phyloP scores from a whole-genome alignment of 805 yeast genomes.

The Wickerhamiella brachini region DNA sequence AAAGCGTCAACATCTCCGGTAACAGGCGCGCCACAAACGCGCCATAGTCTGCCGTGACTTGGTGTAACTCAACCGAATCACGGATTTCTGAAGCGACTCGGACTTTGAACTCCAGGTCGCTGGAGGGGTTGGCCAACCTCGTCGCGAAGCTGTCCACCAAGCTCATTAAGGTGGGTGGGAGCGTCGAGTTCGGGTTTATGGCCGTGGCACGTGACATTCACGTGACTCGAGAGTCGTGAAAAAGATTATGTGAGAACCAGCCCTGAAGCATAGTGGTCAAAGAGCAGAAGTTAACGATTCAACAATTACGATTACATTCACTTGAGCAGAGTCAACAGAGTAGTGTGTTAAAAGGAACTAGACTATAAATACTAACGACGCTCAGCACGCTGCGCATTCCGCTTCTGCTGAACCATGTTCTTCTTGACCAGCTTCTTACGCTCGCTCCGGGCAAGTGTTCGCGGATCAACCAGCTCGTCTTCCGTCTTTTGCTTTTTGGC shows the following conservation, averaged over 20 bases:
- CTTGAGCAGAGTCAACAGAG: too few relatives aligned
- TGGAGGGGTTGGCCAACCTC: constrained; percentile 15
- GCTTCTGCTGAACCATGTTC: constrained; percentile 73
- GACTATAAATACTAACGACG: neutral
- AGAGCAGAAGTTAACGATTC: too few relatives aligned
- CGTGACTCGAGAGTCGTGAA: too few relatives aligned
- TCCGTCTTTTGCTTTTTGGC: constrained; percentile 29
- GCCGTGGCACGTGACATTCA: neutral
- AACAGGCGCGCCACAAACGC: constrained; percentile 54
- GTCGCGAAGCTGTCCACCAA: constrained; percentile 15
- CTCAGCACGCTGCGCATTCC: constrained; percentile 34
- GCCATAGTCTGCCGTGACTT: constrained; percentile 70
- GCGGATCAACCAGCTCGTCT: constrained; percentile 68
- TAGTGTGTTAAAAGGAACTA: too few relatives aligned
- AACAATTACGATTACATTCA: too few relatives aligned
- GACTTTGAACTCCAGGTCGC: constrained; percentile 48
- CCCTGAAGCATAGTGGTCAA: too few relatives aligned
- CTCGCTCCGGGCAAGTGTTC: constrained; percentile 66
- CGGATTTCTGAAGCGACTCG: constrained; percentile 67
- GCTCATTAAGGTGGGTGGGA: constrained; percentile 7
- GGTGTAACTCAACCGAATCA: constrained; percentile 75
- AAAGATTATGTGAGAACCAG: too few relatives aligned
- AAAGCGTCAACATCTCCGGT: constrained; percentile 51
- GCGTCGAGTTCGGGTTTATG: neutral
- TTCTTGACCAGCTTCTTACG: constrained; percentile 75